A percentile compares a stretch with the other conserved stretches of the same genome.
Conservation (phyloP, 139 green algal genomes). For the Chlamydomonas urium region DNA sequence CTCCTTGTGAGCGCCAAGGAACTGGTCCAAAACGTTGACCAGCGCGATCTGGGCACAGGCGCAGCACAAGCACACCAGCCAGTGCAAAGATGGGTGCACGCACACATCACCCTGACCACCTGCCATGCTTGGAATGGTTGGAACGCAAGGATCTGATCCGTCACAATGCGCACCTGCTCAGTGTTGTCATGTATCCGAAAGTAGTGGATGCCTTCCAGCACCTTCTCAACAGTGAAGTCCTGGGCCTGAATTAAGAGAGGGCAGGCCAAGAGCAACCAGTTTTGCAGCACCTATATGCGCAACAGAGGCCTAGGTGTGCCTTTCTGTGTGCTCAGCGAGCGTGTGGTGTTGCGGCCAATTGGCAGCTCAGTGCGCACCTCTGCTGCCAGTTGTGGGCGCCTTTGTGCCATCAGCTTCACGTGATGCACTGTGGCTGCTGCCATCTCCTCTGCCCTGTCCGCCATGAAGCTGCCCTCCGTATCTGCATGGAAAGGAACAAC, state of each 20-base stretch:
- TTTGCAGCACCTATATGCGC: too few species aligned
- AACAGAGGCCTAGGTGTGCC: too few species aligned
- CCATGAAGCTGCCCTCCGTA: constrained; percentile 88
- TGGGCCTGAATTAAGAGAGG: constrained; percentile 18
- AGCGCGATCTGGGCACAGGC: constrained; percentile 57
- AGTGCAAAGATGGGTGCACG: constrained; percentile 45
- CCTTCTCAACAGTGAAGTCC: constrained; percentile 34
- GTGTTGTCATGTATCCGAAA: constrained; percentile 69
- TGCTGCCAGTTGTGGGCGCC: not conserved
- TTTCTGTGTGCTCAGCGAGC: too few species aligned
- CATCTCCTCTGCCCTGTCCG: constrained; percentile 76
- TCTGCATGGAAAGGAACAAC: constrained; percentile 38
- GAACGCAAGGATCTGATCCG: too few species aligned
- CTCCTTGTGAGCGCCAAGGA: too few species aligned
- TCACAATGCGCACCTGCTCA: constrained; percentile 58
- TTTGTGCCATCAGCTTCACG: constrained; percentile 20
- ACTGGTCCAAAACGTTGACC: constrained; percentile 49
- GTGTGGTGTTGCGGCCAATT: too few species aligned
- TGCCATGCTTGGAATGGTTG: not conserved
- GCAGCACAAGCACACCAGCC: constrained; percentile 46
- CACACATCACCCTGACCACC: constrained; percentile 26
- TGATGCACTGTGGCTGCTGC: constrained; percentile 52
- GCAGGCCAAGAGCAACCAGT: too few species aligned
- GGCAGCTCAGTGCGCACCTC: not conserved
- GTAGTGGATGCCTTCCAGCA: constrained; percentile 71